A percentile compares a stretch with the other conserved stretches of the same genome.
Conservation (phyloP, 2,329 filamentous ascomycete genomes). For the Epichloe sp. region DNA sequence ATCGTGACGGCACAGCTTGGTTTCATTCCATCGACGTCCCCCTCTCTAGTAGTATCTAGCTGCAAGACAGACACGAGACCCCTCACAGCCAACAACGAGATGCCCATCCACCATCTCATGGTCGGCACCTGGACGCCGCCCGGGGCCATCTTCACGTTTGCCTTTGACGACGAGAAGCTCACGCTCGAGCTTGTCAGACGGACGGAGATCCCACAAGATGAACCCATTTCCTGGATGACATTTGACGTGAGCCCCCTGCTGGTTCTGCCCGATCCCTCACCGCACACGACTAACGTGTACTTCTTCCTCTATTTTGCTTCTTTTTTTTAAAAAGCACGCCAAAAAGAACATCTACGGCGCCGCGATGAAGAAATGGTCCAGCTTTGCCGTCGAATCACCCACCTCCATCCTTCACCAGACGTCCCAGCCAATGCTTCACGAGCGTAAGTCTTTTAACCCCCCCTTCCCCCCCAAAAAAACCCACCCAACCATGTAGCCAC, state of each 20-base stretch:
- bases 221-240: constrained; percentile 90
- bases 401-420: constrained; percentile 62
- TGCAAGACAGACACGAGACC: too few relatives aligned
- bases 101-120: constrained; percentile 79
- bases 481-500: too few relatives aligned
- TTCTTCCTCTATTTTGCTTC: too few relatives aligned
- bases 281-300: too few relatives aligned
- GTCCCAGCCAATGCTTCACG: constrained; percentile 62
- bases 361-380: constrained; percentile 89
- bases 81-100: constrained; percentile 24
- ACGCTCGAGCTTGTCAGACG: constrained; percentile 65
- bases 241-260: constrained; percentile 49
- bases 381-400: constrained; percentile 62
- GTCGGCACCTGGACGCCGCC: constrained; percentile 85
- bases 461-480: too few relatives aligned
- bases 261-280: too few relatives aligned
- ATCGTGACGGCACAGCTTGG: too few relatives aligned
- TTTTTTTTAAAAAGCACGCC: constrained; percentile 41
- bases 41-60: not conserved
- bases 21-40: not conserved
- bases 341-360: constrained; percentile 80
- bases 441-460: constrained; percentile 43
- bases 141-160: constrained; percentile 78
- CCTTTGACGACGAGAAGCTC: constrained; percentile 72
- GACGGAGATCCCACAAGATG: constrained; percentile 67